Conservation (phyloP, 768 basidiomycete species). For the Gelatoporia subvermispora region DNA sequence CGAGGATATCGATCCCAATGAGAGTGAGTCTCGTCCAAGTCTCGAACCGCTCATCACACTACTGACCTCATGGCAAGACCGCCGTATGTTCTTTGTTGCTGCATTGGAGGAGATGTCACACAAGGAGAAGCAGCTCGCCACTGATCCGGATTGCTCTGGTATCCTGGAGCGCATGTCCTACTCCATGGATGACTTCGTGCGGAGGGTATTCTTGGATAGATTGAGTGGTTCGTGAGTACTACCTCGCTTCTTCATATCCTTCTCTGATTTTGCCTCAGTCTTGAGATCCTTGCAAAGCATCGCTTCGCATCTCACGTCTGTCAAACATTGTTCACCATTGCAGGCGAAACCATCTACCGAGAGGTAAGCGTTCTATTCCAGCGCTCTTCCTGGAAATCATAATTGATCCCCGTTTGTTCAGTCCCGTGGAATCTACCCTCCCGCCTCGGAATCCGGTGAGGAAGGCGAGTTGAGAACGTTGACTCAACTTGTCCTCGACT, state of each 20-base stretch:
- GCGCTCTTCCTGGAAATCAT: not conserved
- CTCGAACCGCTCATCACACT: not conserved
- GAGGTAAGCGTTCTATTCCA: constrained; percentile 43
- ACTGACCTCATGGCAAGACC: constrained; percentile 8
- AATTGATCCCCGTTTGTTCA: constrained; percentile 20
- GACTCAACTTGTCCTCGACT: constrained; percentile 57
- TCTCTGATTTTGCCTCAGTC: constrained; percentile 35
- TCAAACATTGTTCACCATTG: constrained; percentile 79
- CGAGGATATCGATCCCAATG: constrained; percentile 59
- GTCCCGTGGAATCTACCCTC: constrained; percentile 52
- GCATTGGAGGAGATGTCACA: constrained; percentile 80
- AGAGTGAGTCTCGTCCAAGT: constrained; percentile 41
- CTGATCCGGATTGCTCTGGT: constrained; percentile 90
- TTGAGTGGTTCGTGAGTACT: constrained; percentile 80
- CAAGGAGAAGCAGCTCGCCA: constrained; percentile 86
- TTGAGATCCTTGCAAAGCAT: constrained; percentile 62
- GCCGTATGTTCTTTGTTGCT: constrained; percentile 27
- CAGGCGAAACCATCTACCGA: constrained; percentile 56
- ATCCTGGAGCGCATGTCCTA: constrained; percentile 86
- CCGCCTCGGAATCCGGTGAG: constrained; percentile 38
- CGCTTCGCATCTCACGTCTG: constrained; percentile 95
- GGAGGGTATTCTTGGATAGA: constrained; percentile 84
- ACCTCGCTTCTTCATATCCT: constrained; percentile 1
- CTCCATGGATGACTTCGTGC: constrained; percentile 96
- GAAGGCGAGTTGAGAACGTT: constrained; percentile 65